phyloP scores from a whole-genome alignment of 306 rosid genomes.

The Delonix regia region DNA sequence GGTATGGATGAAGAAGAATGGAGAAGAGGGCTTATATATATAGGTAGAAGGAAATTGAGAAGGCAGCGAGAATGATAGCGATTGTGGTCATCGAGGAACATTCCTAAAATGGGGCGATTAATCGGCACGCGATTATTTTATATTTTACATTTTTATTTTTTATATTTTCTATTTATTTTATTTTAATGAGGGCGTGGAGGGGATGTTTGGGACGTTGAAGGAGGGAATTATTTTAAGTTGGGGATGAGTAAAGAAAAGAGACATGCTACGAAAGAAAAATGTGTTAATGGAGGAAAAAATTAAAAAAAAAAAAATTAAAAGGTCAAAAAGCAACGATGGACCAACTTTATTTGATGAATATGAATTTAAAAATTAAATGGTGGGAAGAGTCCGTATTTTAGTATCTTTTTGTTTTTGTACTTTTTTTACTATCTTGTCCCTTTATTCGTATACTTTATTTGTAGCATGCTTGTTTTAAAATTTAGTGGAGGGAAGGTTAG shows the following conservation, averaged over 20 bases:
- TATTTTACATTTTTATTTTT: not conserved
- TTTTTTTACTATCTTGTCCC: slow-evolving; percentile 32
- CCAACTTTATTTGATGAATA: slow-evolving; percentile 12
- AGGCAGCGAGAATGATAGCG: slow-evolving; percentile 3
- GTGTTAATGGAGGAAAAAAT: not conserved
- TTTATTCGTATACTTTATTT: slow-evolving; percentile 44
- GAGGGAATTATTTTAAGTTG: slow-evolving; percentile 34
- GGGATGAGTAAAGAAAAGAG: not conserved
- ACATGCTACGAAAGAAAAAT: not conserved
- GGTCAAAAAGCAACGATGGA: slow-evolving; percentile 32
- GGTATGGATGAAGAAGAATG: slow-evolving; percentile 42
- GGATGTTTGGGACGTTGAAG: slow-evolving; percentile 2
- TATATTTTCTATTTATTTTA: not conserved
- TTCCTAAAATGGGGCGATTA: slow-evolving; percentile 30
- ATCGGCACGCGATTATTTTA: slow-evolving; percentile 24
- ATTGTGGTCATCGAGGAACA: slow-evolving; percentile 47
- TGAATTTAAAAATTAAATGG: slow-evolving; percentile 48
- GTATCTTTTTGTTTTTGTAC: slow-evolving; percentile 28
- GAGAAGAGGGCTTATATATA: slow-evolving; percentile 37
- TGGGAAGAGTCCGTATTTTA: slow-evolving; percentile 24
- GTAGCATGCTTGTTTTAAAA: slow-evolving; percentile 39
- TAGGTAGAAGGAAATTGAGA: slow-evolving; percentile 10
- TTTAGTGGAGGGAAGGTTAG: slow-evolving; percentile 44
- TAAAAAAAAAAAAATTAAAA: slow-evolving; percentile 30
- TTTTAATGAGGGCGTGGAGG: not conserved